Base-by-base conservation (phyloP, 2,329 filamentous ascomycete genomes). In the Colletotrichum agaves region DNA sequence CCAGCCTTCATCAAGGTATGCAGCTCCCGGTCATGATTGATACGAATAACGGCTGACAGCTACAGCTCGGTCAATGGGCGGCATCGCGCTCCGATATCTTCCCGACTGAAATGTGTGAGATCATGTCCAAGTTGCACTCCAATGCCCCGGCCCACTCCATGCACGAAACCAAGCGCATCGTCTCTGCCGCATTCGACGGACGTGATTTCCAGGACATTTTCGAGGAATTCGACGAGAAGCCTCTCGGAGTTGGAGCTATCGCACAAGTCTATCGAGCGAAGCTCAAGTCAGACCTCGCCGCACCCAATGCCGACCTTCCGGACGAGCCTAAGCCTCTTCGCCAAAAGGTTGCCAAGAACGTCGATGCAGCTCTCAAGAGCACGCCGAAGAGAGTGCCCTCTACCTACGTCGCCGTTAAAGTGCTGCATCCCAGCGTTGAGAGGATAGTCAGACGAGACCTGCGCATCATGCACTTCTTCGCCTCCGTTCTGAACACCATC, bases 231-330 rank as follows among this genome's bases (percentile, higher is more conserved):
- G 86, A 98, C 31, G 93, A 97, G 79, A 89, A 85, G 72, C 96
- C 96, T 0, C 82, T 99, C 0, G 96, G 96, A 1, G 95, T 98
- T 1, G 96, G 96, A 11, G 96, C 96, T 33, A 98, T 99, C 73
- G 96, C 96, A 0, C 96, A 99, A 78, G 96, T 98, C 3, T 99
- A 99, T 85, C 97, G 93, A 76, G 96, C 96, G 0, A 98, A 94
- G 78, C 81, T 99, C 50, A 97, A 94, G 75, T 87, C 92, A 0
- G 90, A 92, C 72, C 82, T 98, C 59, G 89, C 92, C 5, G 86
- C 85, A 1, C 87, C 88, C 37, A 83, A 85, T 53, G 84, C 89
- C 52, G 88, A 90, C 58, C 77, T 89, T 1, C 74, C 79, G 0
- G 81, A 85, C 0, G 67, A 70, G 17, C 80, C 82, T 17, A 90